Percentiles rank a stretch among this genome's conserved stretches.
These are phyloP conservation scores for Peronospora belbahrii DNA, from an alignment of 352 stramenopile genomes.

Conservation along the genomic window DNA sequence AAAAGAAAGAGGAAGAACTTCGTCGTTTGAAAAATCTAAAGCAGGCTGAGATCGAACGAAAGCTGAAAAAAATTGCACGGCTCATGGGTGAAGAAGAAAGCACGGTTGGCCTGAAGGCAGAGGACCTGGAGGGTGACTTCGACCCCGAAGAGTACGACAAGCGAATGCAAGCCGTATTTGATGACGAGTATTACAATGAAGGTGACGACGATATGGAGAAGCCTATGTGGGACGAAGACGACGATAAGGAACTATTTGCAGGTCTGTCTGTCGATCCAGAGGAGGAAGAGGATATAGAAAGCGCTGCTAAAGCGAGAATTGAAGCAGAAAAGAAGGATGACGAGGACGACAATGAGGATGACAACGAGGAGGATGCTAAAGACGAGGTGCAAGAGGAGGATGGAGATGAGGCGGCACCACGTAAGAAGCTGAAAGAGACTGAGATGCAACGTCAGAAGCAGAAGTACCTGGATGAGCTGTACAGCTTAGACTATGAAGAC, in stretches of 20 bases:
- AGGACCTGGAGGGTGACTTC: conserved; percentile 92
- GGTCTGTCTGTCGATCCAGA: conserved; percentile 57
- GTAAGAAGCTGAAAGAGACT: conserved; percentile 42
- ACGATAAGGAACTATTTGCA: conserved; percentile 82
- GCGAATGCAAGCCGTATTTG: conserved; percentile 94
- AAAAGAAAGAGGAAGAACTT: conserved; percentile 96
- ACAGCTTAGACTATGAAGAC: conserved; percentile 98
- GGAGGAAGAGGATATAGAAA: conserved; percentile 28
- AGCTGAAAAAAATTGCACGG: conserved; percentile 88
- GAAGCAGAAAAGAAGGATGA: conserved; percentile 33
- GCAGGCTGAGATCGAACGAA: conserved; percentile 91
- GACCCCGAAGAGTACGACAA: conserved; percentile 96
- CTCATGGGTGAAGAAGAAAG: conserved; percentile 58
- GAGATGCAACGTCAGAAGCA: conserved; percentile 81
- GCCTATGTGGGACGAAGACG: conserved; percentile 71
- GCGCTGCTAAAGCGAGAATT: conserved; percentile 19
- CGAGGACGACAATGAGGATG: conserved; percentile 28
- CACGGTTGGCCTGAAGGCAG: conserved; percentile 40
- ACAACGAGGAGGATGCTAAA: conserved; percentile 50
- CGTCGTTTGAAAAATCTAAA: conserved; percentile 97
- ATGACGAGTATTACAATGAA: conserved; percentile 97
- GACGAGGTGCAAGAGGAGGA: conserved; percentile 45
- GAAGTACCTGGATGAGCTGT: conserved; percentile 94
- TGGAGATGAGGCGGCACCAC: conserved; percentile 28
- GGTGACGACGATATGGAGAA: conserved; percentile 65